Evolutionary conservation across 805 yeast genomes (phyloP).

Genomic region (Naumovozyma dairenensis): DNA sequence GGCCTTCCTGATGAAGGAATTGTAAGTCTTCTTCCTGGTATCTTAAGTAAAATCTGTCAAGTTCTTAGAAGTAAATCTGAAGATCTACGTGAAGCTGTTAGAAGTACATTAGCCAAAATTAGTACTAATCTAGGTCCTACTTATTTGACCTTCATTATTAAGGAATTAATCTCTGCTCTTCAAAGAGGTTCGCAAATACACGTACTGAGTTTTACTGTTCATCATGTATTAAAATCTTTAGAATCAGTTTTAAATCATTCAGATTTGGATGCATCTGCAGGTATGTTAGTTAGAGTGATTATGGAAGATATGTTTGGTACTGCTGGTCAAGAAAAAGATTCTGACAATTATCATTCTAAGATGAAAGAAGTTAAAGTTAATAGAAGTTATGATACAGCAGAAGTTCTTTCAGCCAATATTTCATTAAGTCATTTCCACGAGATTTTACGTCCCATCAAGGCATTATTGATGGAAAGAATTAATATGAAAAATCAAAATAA

Average conservation of each 20-base stretch:
- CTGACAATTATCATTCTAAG: slow-evolving; percentile 76
- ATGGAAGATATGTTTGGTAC: slow-evolving; percentile 93
- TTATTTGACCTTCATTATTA: slow-evolving; percentile 64
- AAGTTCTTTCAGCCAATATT: slow-evolving; percentile 59
- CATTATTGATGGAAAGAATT: slow-evolving; percentile 52
- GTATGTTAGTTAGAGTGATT: slow-evolving; percentile 52
- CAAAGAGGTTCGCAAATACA: slow-evolving; percentile 89
- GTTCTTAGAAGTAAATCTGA: slow-evolving; percentile 76
- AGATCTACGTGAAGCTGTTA: slow-evolving; percentile 76
- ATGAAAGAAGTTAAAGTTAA: slow-evolving; percentile 87
- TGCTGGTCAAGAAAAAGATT: slow-evolving; percentile 89
- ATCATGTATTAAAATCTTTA: slow-evolving; percentile 53
- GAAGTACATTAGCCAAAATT: slow-evolving; percentile 64
- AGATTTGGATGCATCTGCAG: slow-evolving; percentile 61
- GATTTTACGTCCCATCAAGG: slow-evolving; percentile 60
- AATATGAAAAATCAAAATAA: slow-evolving; percentile 61
- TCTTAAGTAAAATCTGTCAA: slow-evolving; percentile 80
- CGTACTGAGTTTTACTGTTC: slow-evolving; percentile 81
- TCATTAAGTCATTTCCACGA: slow-evolving; percentile 45
- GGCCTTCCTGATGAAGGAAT: slow-evolving; percentile 51
- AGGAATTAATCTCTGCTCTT: slow-evolving; percentile 69
- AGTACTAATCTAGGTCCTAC: slow-evolving; percentile 57
- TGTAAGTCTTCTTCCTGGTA: slow-evolving; percentile 61
- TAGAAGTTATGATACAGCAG: slow-evolving; percentile 82
- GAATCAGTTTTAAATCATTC: slow-evolving; percentile 44